Evolutionary conservation across 2,329 filamentous ascomycete species (phyloP).

Genomic region (Arthrinium puccinioides): DNA sequence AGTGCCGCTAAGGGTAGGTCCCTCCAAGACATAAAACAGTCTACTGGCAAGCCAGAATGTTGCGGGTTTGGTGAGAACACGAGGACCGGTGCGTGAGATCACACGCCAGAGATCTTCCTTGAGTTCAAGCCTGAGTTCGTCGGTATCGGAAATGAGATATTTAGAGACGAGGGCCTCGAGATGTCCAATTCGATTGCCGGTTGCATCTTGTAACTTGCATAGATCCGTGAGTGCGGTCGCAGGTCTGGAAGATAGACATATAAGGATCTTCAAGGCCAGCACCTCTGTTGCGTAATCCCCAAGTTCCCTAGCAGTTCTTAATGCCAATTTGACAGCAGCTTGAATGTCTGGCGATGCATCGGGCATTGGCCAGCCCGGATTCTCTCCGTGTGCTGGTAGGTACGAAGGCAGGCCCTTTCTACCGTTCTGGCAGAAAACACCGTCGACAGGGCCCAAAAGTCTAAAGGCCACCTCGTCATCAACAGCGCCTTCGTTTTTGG

Average conservation of each 20-base stretch:
- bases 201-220: constrained; percentile 9
- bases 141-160: constrained; percentile 10
- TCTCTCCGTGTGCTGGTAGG: constrained; percentile 9
- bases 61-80: too few relatives aligned
- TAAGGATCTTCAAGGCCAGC: constrained; percentile 9
- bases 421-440: constrained; percentile 5
- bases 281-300: constrained; percentile 11
- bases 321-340: constrained; percentile 6
- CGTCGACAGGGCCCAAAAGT: constrained; percentile 7
- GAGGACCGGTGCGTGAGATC: neutral
- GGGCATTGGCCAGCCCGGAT: constrained; percentile 9
- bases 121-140: constrained; percentile 4
- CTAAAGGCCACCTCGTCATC: too few relatives aligned
- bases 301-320: constrained; percentile 9
- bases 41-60: neutral
- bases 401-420: constrained; percentile 12
- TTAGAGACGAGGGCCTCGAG: constrained; percentile 10
- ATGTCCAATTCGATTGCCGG: constrained; percentile 10
- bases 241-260: constrained; percentile 10
- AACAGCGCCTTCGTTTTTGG: constrained; percentile 5
- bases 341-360: constrained; percentile 7
- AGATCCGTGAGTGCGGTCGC: constrained; percentile 8
- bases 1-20: too few relatives aligned
- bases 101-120: constrained; percentile 1
- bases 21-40: neutral